Conservation (phyloP, 805 yeast species). For the Zygoascus ofunaensis region DNA sequence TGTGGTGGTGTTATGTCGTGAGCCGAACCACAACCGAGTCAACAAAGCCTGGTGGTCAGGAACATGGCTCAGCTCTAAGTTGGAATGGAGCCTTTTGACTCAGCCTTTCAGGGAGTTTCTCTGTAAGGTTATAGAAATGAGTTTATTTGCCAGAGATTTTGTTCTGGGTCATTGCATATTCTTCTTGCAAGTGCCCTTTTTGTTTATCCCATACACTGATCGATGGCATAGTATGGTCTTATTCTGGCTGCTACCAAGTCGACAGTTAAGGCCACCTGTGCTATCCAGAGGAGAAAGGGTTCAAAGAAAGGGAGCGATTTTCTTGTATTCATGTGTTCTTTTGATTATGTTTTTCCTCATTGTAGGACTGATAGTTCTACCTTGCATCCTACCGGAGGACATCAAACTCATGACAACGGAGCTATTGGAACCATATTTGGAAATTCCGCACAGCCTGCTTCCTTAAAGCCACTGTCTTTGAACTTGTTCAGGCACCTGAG, state of each 20-base stretch:
- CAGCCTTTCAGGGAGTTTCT: conserved; percentile 79
- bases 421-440: background rate
- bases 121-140: conserved; percentile 78
- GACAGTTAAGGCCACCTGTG: conserved; percentile 79
- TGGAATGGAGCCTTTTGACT: conserved; percentile 65
- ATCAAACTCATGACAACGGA: background rate
- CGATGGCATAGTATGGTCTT: conserved; percentile 88
- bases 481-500: background rate
- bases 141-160: conserved; percentile 87
- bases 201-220: conserved; percentile 73
- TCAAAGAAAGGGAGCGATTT: background rate
- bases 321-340: background rate
- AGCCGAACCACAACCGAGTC: conserved; percentile 42
- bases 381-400: background rate
- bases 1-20: conserved; percentile 48
- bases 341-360: background rate
- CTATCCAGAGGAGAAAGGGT: conserved; percentile 45
- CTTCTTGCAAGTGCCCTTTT: conserved; percentile 71
- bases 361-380: background rate
- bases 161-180: conserved; percentile 73
- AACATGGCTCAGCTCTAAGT: conserved; percentile 47
- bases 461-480: background rate
- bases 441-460: background rate
- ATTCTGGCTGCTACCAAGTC: conserved; percentile 89
- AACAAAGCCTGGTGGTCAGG: conserved; percentile 61